These are phyloP conservation scores for Radiomyces spectabilis DNA, from an alignment of 192 early-diverging fungal genomes.

Conservation along the genomic window DNA sequence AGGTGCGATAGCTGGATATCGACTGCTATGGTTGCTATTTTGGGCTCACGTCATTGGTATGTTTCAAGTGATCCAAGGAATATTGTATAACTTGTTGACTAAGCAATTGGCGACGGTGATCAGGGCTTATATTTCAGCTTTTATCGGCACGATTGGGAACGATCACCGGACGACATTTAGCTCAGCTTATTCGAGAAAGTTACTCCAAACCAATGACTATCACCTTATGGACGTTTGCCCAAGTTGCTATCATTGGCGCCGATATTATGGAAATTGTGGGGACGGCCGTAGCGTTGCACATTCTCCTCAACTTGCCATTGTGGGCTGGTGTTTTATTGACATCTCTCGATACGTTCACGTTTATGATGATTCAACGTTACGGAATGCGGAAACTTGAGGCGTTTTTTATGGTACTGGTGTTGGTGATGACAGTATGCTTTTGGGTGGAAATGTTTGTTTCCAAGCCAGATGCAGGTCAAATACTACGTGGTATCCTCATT, in stretches of 20 bases:
- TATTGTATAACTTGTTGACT: background rate
- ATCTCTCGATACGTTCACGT: conserved; percentile 64
- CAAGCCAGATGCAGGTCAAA: conserved; percentile 36
- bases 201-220: conserved; percentile 38
- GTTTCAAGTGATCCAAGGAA: background rate
- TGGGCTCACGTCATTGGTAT: conserved; percentile 53
- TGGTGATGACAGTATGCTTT: conserved; percentile 69
- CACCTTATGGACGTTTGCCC: conserved; percentile 50
- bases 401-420: conserved; percentile 67
- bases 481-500: conserved; percentile 44
- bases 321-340: conserved; percentile 73
- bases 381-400: conserved; percentile 64
- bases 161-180: conserved; percentile 56
- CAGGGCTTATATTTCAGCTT: conserved; percentile 51
- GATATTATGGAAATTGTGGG: conserved; percentile 81
- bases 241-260: conserved; percentile 61
- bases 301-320: conserved; percentile 62
- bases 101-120: too few species aligned
- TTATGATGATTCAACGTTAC: conserved; percentile 58
- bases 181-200: conserved; percentile 38
- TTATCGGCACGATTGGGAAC: conserved; percentile 55
- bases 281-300: conserved; percentile 78
- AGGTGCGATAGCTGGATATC: conserved; percentile 58
- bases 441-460: conserved; percentile 55
- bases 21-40: conserved; percentile 59